phyloP scores from a whole-genome alignment of 371 early-diverging fungal species.

The Zopfochytrium polystomum region DNA sequence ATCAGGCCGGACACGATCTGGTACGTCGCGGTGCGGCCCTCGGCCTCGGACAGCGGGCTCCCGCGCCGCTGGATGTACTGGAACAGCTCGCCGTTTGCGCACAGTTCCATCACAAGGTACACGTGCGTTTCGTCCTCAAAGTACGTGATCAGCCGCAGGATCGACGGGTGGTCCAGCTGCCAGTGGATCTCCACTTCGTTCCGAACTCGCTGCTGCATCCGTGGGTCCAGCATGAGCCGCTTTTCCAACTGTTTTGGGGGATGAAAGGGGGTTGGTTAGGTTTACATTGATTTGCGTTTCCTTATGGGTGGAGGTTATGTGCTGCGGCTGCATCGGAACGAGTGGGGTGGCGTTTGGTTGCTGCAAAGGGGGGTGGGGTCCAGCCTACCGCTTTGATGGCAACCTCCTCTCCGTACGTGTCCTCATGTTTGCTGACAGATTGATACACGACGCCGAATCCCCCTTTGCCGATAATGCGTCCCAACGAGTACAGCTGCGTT shows the following conservation, averaged over 20 bases:
- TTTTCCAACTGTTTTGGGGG: slow-evolving; percentile 40
- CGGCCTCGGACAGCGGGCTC: slow-evolving; percentile 37
- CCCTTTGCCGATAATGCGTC: slow-evolving; percentile 46
- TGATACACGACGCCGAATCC: slow-evolving; percentile 50
- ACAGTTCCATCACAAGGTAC: slow-evolving; percentile 75
- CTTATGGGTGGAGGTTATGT: slow-evolving; percentile 6
- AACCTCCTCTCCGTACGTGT: slow-evolving; percentile 36
- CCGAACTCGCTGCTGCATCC: slow-evolving; percentile 49
- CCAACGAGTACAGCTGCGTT: slow-evolving; percentile 43
- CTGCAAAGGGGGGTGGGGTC: neutral
- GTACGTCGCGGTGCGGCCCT: slow-evolving; percentile 54
- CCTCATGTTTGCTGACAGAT: slow-evolving; percentile 31
- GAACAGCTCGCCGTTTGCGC: slow-evolving; percentile 67
- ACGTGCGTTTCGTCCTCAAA: slow-evolving; percentile 66
- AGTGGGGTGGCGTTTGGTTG: neutral
- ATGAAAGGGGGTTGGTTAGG: slow-evolving; percentile 4
- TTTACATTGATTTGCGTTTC: neutral
- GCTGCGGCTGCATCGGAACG: neutral
- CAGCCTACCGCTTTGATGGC: slow-evolving; percentile 49
- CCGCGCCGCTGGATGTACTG: slow-evolving; percentile 50
- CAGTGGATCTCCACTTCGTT: slow-evolving; percentile 67
- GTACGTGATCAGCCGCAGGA: slow-evolving; percentile 55
- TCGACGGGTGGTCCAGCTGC: slow-evolving; percentile 48
- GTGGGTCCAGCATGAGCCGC: slow-evolving; percentile 35
- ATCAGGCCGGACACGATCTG: slow-evolving; percentile 55